Conservation (phyloP, 306 rosid species). For the Quercus aquifolioides region DNA sequence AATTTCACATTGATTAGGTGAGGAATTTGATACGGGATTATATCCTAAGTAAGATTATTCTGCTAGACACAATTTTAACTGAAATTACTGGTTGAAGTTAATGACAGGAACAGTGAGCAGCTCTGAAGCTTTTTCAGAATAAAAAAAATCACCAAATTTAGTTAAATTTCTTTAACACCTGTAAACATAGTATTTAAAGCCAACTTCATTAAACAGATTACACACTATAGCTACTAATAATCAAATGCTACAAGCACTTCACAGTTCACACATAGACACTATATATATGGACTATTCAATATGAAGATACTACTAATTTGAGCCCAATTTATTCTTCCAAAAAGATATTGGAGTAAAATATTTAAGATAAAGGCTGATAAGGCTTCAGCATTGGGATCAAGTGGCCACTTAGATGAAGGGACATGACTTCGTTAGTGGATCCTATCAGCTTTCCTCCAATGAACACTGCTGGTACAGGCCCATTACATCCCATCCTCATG, state of each 20-base stretch:
- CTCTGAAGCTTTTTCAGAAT: background rate
- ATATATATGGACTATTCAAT: conserved; percentile 30
- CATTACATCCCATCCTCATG: conserved; percentile 53
- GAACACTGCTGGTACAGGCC: conserved; percentile 89
- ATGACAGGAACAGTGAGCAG: background rate
- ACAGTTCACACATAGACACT: conserved; percentile 37
- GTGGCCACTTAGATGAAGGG: conserved; percentile 82
- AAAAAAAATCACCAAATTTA: background rate
- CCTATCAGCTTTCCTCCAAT: conserved; percentile 78
- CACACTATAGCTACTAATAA: conserved; percentile 50
- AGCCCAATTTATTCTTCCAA: conserved; percentile 56
- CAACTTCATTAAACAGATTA: conserved; percentile 59
- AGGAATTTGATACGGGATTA: too few relatives aligned
- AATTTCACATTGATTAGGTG: too few relatives aligned
- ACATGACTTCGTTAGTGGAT: conserved; percentile 96
- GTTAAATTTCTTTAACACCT: background rate
- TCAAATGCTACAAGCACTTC: conserved; percentile 50
- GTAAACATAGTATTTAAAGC: conserved; percentile 28
- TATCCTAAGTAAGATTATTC: too few relatives aligned
- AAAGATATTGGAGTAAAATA: conserved; percentile 26
- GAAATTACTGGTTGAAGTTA: background rate
- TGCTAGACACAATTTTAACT: background rate
- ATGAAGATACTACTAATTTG: conserved; percentile 35
- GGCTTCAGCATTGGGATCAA: conserved; percentile 57
- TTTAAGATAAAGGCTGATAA: conserved; percentile 34